Percentiles rank a stretch among this genome's conserved stretches.
Evolutionary conservation across 2,329 filamentous ascomycete genomes (phyloP).

Genomic region (Diaporthe batatas): DNA sequence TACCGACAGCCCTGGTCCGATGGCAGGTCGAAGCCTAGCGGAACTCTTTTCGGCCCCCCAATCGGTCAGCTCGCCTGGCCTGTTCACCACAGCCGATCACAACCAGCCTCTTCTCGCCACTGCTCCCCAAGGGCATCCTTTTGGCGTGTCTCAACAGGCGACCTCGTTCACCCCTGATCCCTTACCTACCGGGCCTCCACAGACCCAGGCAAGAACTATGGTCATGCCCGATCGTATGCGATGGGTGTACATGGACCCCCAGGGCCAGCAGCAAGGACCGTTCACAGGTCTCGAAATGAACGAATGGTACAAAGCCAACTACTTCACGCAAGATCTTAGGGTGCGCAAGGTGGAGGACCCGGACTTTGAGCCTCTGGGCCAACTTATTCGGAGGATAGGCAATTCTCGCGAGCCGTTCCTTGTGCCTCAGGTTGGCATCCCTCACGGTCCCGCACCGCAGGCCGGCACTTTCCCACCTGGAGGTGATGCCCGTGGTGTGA

Average conservation of each 20-base stretch:
- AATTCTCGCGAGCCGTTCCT: conserved; percentile 98
- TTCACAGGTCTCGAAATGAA: conserved; percentile 99
- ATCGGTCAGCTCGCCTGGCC: conserved; percentile 50
- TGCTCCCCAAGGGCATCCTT: conserved; percentile 51
- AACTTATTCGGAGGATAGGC: conserved; percentile 94
- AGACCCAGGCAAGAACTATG: conserved; percentile 86
- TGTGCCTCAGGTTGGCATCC: conserved; percentile 95
- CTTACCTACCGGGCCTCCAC: conserved; percentile 63
- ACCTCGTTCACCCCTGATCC: conserved; percentile 52
- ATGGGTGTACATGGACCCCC: conserved; percentile 97
- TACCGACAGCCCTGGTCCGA: conserved; percentile 68
- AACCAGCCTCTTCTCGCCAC: conserved; percentile 52
- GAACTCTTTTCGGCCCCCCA: conserved; percentile 63
- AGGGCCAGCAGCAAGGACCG: conserved; percentile 91
- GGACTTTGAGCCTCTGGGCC: conserved; percentile 94
- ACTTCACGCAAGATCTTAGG: conserved; percentile 93
- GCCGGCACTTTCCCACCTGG: conserved; percentile 61
- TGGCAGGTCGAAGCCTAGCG: conserved; percentile 67
- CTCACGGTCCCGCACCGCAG: conserved; percentile 80
- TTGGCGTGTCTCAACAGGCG: conserved; percentile 47
- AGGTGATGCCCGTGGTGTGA: conserved; percentile 70
- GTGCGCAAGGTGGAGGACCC: conserved; percentile 95
- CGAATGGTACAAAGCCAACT: conserved; percentile 99
- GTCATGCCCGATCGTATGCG: conserved; percentile 99
- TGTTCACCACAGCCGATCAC: conserved; percentile 56